Conservation (phyloP, 2,329 filamentous ascomycete genomes). For the Penicillium sp. region DNA sequence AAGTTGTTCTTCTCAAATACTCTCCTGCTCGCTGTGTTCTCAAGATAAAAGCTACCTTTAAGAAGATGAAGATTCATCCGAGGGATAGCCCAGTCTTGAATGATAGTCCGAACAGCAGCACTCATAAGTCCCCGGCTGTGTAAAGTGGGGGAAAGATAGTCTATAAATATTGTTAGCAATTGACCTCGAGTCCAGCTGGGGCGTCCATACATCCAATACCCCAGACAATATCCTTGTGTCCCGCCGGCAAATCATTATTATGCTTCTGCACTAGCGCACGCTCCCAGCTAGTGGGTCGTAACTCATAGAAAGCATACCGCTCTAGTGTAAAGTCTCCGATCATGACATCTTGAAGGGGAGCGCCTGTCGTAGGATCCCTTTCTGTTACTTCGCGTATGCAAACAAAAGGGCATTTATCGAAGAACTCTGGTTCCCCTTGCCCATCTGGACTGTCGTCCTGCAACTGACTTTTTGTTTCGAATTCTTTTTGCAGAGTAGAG, state of each 20-base stretch:
- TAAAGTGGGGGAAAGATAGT: constrained; percentile 24
- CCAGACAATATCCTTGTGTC: constrained; percentile 28
- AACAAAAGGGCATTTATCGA: constrained; percentile 23
- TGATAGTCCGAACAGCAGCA: constrained; percentile 19
- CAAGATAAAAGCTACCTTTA: constrained; percentile 21
- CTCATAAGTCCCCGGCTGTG: constrained; percentile 34
- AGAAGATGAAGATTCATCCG: constrained; percentile 28
- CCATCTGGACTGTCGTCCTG: not conserved
- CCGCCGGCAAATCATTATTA: constrained; percentile 21
- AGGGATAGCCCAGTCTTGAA: constrained; percentile 28
- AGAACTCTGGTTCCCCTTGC: not conserved
- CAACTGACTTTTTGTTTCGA: not conserved
- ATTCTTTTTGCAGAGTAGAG: constrained; percentile 1
- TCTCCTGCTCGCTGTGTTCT: constrained; percentile 25
- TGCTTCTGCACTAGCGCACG: constrained; percentile 9
- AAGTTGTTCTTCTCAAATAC: constrained; percentile 33
- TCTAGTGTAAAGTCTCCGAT: constrained; percentile 25
- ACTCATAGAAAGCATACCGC: constrained; percentile 28
- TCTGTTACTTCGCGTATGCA: constrained; percentile 19
- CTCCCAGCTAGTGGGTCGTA: constrained; percentile 16
- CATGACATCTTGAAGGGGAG: constrained; percentile 13
- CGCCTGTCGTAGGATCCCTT: constrained; percentile 2
- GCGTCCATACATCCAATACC: constrained; percentile 21
- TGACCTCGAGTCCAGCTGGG: not conserved
- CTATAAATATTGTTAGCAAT: constrained; percentile 8